A percentile compares a stretch with the other conserved stretches of the same genome.
Evolutionary conservation across 495 filamentous ascomycete genomes (phyloP).

Genomic region (Hypoxylon crocopeplum): DNA sequence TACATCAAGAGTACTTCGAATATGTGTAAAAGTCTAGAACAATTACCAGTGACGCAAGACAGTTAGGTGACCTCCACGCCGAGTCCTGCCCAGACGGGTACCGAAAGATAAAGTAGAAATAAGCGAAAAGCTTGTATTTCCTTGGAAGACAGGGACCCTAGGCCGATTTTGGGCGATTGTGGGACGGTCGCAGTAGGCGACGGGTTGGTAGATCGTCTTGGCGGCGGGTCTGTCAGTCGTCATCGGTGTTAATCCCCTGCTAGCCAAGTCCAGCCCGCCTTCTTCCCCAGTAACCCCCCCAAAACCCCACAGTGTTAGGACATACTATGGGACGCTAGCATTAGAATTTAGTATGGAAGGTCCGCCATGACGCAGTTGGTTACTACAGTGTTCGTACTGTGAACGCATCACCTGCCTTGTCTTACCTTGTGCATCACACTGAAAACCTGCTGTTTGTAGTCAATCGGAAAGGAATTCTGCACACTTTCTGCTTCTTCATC

Average conservation of each 20-base stretch:
- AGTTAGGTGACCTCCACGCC: conserved; percentile 6
- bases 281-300: background rate
- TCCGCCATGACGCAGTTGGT: background rate
- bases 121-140: conserved; percentile 23
- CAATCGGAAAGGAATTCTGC: too few species aligned
- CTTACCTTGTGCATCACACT: too few species aligned
- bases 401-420: conserved; percentile 5
- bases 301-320: conserved; percentile 18
- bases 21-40: too few species aligned
- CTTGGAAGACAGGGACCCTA: conserved; percentile 18
- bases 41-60: too few species aligned
- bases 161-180: background rate
- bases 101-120: conserved; percentile 15
- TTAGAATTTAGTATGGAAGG: conserved; percentile 1
- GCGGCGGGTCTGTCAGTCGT: conserved; percentile 19
- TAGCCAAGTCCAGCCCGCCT: background rate
- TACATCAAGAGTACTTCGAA: too few species aligned
- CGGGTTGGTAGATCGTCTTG: conserved; percentile 3
- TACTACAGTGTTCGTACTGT: conserved; percentile 20
- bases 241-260: conserved; percentile 13
- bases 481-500: too few species aligned
- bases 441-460: too few species aligned
- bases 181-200: background rate
- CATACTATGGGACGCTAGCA: conserved; percentile 1
- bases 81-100: conserved; percentile 18